Base-by-base conservation (phyloP, 305 asterid genomes). In the Plantago lanceolata region DNA sequence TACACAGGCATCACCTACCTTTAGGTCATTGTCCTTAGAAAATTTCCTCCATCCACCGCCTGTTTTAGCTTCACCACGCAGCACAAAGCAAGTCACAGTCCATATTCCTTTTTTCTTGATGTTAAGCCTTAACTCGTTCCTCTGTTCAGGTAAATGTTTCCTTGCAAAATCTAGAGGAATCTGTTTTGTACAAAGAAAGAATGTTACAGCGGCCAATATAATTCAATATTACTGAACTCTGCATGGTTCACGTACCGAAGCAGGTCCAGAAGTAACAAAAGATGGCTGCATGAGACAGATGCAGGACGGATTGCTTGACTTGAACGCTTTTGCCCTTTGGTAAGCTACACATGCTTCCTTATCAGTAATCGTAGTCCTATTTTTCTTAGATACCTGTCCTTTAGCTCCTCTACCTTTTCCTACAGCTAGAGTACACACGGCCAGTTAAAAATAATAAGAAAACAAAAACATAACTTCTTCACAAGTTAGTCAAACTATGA, bases 1-100 rank as follows among this genome's bases (percentile, higher is more conserved):
- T 8, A 73, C 53, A 17, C 77, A 76, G 4, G 50, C 69, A 61
- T 76, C 81, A 0, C 79, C 79, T 1, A 65, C 47, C n/a, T 62
- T 24, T n/a, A 73, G 66, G 6, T 5, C 26, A 66, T 73, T 76
- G 33, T 68, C 81, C 47, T 16, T 1, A 29, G 60, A 72, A 21
- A 79, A 76, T 45, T 44, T 19, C 57, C 5, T 49, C 81, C 76
- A 79, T 6, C 68, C 73, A 4, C 7, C 0, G 11, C 26, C 0
- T 8, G 37, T 0, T 9, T 2, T 11, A 5, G 70, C 48, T 6
- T 37, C 14, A 0, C 2, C 1, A n/a, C n/a, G n/a, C n/a, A n/a
- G n/a, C 1, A 11, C 2, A 15, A 0, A 19, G 57, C 40, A 52
- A 11, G 4, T 65, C 12, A 64, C 57, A 4, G 18, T 4, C 78